phyloP scores from a whole-genome alignment of 1,284 basidiomycete species.

The Tylopilus sp. region DNA sequence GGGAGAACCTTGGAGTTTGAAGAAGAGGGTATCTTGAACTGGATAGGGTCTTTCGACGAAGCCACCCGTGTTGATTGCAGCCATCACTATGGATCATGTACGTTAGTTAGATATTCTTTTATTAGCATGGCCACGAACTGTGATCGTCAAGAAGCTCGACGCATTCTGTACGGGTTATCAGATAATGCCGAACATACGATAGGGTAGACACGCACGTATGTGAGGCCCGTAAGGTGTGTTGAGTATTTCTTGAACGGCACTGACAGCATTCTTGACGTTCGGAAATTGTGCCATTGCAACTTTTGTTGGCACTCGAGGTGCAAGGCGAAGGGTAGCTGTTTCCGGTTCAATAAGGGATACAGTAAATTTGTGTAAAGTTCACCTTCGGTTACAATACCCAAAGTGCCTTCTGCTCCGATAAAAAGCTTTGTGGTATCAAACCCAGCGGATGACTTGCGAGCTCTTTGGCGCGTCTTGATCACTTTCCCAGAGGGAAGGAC shows the following conservation, averaged over 20 bases:
- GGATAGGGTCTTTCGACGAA: conserved; percentile 71
- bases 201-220: conserved; percentile 56
- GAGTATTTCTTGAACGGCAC: conserved; percentile 83
- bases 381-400: conserved; percentile 86
- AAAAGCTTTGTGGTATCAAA: conserved; percentile 86
- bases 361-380: not conserved
- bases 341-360: conserved; percentile 6
- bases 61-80: conserved; percentile 78
- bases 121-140: conserved; percentile 51
- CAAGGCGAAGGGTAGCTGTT: conserved; percentile 80
- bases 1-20: conserved; percentile 88
- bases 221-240: conserved; percentile 71
- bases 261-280: conserved; percentile 71
- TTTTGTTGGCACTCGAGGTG: conserved; percentile 80
- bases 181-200: conserved; percentile 12
- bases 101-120: conserved; percentile 2
- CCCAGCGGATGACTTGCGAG: conserved; percentile 81
- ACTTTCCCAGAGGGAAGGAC: conserved; percentile 84
- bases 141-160: conserved; percentile 85
- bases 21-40: conserved; percentile 85
- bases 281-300: conserved; percentile 81
- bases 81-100: conserved; percentile 67
- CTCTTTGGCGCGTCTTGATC: conserved; percentile 81
- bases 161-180: conserved; percentile 67
- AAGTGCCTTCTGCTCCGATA: conserved; percentile 85